phyloP scores from a whole-genome alignment of 495 filamentous ascomycete genomes.

The Delitschia confertaspora region DNA sequence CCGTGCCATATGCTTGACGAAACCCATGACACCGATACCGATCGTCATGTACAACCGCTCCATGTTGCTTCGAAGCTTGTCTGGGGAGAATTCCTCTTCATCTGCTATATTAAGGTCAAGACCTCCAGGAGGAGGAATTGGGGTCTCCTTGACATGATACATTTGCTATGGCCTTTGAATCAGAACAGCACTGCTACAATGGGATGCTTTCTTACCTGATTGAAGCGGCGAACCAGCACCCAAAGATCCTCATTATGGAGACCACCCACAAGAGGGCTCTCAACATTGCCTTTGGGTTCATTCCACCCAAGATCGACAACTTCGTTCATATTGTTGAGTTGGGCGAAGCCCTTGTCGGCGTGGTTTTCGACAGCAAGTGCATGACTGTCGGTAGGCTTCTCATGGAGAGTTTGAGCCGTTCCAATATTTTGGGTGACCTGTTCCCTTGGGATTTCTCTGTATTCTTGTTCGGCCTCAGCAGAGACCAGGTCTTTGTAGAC shows the following conservation, averaged over 20 bases:
- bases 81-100: constrained; percentile 76
- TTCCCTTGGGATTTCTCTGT: constrained; percentile 24
- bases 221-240: constrained; percentile 70
- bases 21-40: constrained; percentile 55
- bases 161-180: constrained; percentile 54
- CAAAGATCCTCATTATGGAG: constrained; percentile 79
- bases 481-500: constrained; percentile 33
- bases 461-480: constrained; percentile 21
- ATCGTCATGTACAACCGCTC: constrained; percentile 82
- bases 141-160: constrained; percentile 70
- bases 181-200: no score
- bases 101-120: constrained; percentile 77
- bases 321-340: constrained; percentile 40
- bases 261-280: constrained; percentile 58
- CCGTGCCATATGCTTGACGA: constrained; percentile 64
- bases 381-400: constrained; percentile 34
- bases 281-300: constrained; percentile 48
- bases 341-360: constrained; percentile 38
- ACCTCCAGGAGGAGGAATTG: constrained; percentile 44
- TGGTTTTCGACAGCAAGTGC: constrained; percentile 30
- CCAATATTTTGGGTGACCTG: no score
- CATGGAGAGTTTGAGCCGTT: no score
- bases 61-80: constrained; percentile 72
- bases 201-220: constrained; percentile 50
- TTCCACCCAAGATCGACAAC: constrained; percentile 70